These are phyloP conservation scores for Podochytrium sp. DNA, from an alignment of 192 early-diverging fungal species.

Conservation along the genomic window DNA sequence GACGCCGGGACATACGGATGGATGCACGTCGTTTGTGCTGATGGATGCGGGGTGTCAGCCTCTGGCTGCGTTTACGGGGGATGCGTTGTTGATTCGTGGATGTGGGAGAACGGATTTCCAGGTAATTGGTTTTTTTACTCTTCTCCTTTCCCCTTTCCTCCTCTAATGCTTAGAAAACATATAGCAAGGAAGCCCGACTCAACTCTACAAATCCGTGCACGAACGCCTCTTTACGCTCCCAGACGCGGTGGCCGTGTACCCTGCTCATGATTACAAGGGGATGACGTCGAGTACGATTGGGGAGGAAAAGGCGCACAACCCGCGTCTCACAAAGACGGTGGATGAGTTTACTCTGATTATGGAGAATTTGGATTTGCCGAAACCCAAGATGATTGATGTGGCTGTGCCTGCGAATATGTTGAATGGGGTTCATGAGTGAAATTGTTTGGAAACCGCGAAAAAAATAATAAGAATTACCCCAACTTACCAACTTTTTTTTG, in stretches of 20 bases:
- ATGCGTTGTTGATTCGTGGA: slow-evolving; percentile 32
- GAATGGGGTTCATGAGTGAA: neutral
- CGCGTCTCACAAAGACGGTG: slow-evolving; percentile 29
- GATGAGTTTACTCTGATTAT: slow-evolving; percentile 34
- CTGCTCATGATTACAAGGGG: slow-evolving; percentile 35
- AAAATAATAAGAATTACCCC: too few species aligned
- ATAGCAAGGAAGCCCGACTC: slow-evolving; percentile 12
- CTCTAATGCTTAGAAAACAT: neutral
- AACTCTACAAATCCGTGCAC: slow-evolving; percentile 32
- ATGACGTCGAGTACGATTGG: slow-evolving; percentile 21
- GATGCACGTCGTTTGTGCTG: slow-evolving; percentile 35
- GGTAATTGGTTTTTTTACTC: too few species aligned
- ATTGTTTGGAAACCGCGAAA: neutral
- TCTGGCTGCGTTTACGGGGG: slow-evolving; percentile 29
- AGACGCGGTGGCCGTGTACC: slow-evolving; percentile 21
- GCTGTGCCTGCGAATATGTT: neutral
- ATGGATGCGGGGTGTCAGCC: neutral
- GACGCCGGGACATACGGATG: slow-evolving; percentile 36
- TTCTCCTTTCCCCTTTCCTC: neutral
- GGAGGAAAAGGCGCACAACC: slow-evolving; percentile 33
- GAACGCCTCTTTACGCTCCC: slow-evolving; percentile 29
- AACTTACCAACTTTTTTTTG: too few species aligned
- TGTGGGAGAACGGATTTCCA: slow-evolving; percentile 43
- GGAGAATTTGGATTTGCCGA: slow-evolving; percentile 27
- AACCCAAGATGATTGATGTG: slow-evolving; percentile 24